Evolutionary conservation across 352 stramenopile species (phyloP), one percentile per base, ranked within the genome.

Genomic region (Phytopythium boreale): DNA sequence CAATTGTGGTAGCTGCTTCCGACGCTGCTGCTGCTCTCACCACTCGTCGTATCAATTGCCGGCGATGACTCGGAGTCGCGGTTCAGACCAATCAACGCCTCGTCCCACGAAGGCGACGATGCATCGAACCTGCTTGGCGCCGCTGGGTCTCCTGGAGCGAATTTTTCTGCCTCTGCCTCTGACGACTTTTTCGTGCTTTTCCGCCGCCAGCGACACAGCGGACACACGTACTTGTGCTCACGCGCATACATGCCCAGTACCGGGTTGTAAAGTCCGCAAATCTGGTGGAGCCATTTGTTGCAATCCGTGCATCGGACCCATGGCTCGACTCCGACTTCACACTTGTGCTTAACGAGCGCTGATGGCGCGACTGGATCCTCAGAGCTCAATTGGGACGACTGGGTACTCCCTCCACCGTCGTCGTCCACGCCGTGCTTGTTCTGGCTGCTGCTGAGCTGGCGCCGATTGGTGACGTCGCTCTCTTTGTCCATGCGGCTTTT

Each of bases 191-290:
- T 11, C 12, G n/a, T 20, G 46, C 46, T 52, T 26, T 31, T 52
- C 37, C 69, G 66, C 2, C 79, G 71, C 61, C 72, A 83, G 20
- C 74, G 72, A 67, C 87, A 95, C 14, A 91, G 67, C 20, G 87
- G 84, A 68, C 87, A 95, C 12, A 82, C 70, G 63, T 89, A 95
- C 12, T 72, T 62, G 24, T 29, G 14, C 58, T 70, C 69, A 7
- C 68, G 52, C 11, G 61, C 52, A 59, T 95, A 95, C 17, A 76
- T 75, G 14, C 75, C 79, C 4, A 80, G 69, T 14, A 90, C 78
- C 10, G 85, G 76, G 64, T 98, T 98, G 76, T 96, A 97, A 29
- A 99, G 79, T 3, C 82, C 93, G 74, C 96, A 99, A 9, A 98
- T 80, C 66, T 98, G 82, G 63, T 98, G 94, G 43, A 97, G 75